Percentiles rank a stretch among this genome's conserved stretches.
phyloP scores from a whole-genome alignment of 148 eudicot genomes.

The Rhododendron williamsianum region DNA sequence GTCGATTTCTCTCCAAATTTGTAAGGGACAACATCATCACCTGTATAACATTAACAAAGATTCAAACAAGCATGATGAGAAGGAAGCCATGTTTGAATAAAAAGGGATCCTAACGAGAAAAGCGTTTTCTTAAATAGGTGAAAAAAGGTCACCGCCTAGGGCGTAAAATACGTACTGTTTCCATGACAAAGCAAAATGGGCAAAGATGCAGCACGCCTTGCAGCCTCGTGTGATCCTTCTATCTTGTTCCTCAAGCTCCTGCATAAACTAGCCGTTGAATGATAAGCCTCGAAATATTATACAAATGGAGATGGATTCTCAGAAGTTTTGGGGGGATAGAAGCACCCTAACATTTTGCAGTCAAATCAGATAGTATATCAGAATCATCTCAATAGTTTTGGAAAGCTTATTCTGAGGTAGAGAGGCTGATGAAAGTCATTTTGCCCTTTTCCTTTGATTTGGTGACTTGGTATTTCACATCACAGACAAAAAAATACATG shows the following conservation, averaged over 20 bases:
- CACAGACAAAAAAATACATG: background rate
- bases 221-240: slow-evolving; percentile 24
- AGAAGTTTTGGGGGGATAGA: background rate
- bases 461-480: background rate
- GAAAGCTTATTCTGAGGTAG: background rate
- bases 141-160: background rate
- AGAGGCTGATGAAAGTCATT: background rate
- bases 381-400: background rate
- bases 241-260: slow-evolving; percentile 75
- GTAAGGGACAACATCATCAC: slow-evolving; percentile 83
- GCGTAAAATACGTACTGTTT: slow-evolving; percentile 33
- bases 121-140: background rate
- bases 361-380: background rate
- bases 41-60: slow-evolving; percentile 28
- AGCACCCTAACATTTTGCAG: background rate
- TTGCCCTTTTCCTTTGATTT: background rate
- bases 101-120: background rate
- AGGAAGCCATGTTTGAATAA: background rate
- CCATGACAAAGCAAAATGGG: slow-evolving; percentile 94
- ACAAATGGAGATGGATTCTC: background rate
- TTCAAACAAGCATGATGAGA: background rate
- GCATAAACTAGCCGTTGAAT: slow-evolving; percentile 9
- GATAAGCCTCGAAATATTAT: background rate
- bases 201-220: slow-evolving; percentile 77
- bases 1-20: slow-evolving; percentile 70